Evolutionary conservation across 345 rosid genomes (phyloP).

Genomic region (Murraya paniculata): DNA sequence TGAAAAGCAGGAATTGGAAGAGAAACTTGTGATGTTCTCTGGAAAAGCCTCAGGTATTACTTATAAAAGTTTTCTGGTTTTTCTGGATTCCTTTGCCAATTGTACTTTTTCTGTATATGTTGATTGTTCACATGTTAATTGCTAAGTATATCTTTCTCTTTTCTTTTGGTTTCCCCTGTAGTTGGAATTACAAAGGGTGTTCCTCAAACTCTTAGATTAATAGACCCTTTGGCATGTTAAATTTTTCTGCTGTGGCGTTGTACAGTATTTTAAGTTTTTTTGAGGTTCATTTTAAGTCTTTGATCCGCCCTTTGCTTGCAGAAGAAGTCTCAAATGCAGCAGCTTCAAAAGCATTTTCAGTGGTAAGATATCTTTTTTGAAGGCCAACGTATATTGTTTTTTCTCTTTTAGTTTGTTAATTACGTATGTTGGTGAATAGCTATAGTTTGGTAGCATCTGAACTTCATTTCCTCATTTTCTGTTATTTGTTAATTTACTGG

Average conservation of each 20-base stretch:
- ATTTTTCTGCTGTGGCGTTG: not conserved
- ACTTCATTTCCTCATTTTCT: not conserved
- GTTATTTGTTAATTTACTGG: not conserved
- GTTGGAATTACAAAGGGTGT: not conserved
- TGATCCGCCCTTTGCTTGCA: conserved; percentile 24
- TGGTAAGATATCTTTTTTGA: conserved; percentile 42
- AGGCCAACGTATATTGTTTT: not conserved
- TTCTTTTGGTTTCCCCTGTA: not conserved
- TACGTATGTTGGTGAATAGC: no score
- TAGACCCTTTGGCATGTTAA: not conserved
- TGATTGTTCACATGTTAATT: not conserved
- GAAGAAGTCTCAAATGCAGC: conserved; percentile 46
- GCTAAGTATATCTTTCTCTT: not conserved
- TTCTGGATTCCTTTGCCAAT: not conserved
- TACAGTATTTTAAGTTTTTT: not conserved
- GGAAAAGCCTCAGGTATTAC: conserved; percentile 48
- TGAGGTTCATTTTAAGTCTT: not conserved
- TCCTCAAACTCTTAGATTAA: not conserved
- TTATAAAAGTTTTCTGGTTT: not conserved
- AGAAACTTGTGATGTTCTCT: conserved; percentile 50
- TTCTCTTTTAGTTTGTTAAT: no score
- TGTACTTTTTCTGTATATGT: not conserved
- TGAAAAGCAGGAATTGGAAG: conserved; percentile 79
- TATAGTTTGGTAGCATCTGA: not conserved
- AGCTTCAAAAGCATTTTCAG: conserved; percentile 44